phyloP scores from a whole-genome alignment of 2,329 filamentous ascomycete genomes.

The Trichoderma afroharzianum region DNA sequence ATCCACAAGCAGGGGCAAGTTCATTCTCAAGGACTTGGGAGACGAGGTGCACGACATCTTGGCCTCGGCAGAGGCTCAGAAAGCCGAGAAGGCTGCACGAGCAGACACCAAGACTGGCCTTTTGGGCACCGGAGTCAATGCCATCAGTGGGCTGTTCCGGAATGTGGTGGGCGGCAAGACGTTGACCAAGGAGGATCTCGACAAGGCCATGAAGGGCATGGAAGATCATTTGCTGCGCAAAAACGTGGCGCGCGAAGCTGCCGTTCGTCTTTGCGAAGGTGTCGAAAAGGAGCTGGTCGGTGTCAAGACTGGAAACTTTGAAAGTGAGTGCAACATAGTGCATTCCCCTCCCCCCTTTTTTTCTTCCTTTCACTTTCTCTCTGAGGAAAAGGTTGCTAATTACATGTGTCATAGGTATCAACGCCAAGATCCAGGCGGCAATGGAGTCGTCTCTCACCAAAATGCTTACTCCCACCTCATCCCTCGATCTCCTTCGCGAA shows the following conservation, averaged over 20 bases:
- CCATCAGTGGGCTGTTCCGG: constrained; percentile 83
- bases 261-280: constrained; percentile 82
- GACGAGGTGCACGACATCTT: constrained; percentile 92
- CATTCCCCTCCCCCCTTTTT: neutral
- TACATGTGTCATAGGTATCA: constrained; percentile 52
- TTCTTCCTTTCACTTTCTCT: neutral
- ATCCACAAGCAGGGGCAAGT: constrained; percentile 82
- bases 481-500: constrained; percentile 88
- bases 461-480: constrained; percentile 93
- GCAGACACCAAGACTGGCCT: constrained; percentile 57
- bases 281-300: constrained; percentile 88
- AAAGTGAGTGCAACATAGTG: constrained; percentile 47
- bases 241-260: constrained; percentile 94
- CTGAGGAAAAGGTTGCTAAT: neutral
- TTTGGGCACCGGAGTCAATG: constrained; percentile 74
- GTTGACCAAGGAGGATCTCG: constrained; percentile 81
- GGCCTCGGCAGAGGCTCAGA: constrained; percentile 69
- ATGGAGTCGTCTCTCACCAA: constrained; percentile 92
- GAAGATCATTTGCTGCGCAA: constrained; percentile 92
- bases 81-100: constrained; percentile 42
- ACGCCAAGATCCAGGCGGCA: constrained; percentile 75
- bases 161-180: constrained; percentile 95
- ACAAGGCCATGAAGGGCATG: constrained; percentile 92
- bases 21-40: constrained; percentile 87
- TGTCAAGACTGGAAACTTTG: constrained; percentile 87